Evolutionary conservation across 1,284 basidiomycete species (phyloP), one percentile per base, ranked within the genome.

Genomic region (Xerocomus minutiporus): DNA sequence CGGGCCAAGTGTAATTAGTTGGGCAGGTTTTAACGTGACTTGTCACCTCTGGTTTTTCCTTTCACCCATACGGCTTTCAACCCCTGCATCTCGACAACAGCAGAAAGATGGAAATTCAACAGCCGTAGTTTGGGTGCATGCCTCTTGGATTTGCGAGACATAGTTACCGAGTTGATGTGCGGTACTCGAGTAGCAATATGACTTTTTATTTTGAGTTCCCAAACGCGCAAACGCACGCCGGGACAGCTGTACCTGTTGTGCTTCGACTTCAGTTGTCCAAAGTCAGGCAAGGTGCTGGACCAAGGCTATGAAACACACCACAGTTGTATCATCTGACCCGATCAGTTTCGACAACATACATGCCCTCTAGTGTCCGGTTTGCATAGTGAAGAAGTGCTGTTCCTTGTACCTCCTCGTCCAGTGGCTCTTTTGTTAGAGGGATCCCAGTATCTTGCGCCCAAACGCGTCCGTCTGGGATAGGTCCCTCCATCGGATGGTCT

Each of bases 351-450:
- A 80, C 75, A 5, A 77, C 67, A 52, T 79, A 80, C 50, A 76
- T 65, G 8, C 70, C 72, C 34, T 74, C 65, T 48, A 64, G 61
- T 4, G 78, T 80, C 20, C 74, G 75, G 17, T 71, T 66, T 26
- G 87, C 80, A 58, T 80, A 69, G 20, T 67, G 61, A 35, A 88
- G 66, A 47, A 89, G 68, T 8, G 62, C 63, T 23, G 69, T 70
- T 20, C 79, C 81, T 20, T 64, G 63, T 15, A 60, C 59, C 31
- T 64, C 68, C 12, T 64, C 61, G 25, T 69, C 59, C 4, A 63
- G 61, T 36, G 53, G 51, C 23, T 52, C 53, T 42, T 55, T 50
- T 39, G 52, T 52, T 28, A 72, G 56, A 12, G 62, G 62, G 46
- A 76, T 71, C 0, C 75, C 75, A 23, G 55, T 59, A 11, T 63